Evolutionary conservation across 2,329 filamentous ascomycete genomes (phyloP).

Genomic region (Fusarium verticillioides): DNA sequence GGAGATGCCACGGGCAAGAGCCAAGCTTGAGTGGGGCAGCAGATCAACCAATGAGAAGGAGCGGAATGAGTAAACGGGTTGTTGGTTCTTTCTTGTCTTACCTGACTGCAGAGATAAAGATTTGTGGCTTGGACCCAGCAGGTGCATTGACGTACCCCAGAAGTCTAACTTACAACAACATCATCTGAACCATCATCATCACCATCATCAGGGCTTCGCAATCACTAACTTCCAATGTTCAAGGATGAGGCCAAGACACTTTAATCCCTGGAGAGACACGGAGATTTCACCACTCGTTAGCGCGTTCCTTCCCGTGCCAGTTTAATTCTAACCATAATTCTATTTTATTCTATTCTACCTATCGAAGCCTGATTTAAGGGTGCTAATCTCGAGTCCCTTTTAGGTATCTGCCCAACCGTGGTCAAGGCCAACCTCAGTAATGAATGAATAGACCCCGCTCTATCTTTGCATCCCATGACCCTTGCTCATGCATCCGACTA

Average conservation of each 20-base stretch:
- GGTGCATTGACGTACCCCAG: slow-evolving; percentile 3
- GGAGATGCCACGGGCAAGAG: slow-evolving; percentile 22
- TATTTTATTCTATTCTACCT: not conserved
- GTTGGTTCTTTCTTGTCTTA: not conserved
- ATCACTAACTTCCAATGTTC: not conserved
- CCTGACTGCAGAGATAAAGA: slow-evolving; percentile 23
- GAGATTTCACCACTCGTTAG: not conserved
- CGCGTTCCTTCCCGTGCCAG: not conserved
- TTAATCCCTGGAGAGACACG: not conserved
- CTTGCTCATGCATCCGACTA: slow-evolving; percentile 12
- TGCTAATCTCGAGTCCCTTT: not conserved
- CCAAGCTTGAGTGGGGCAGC: not conserved
- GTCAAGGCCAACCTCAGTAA: not conserved
- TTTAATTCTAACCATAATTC: slow-evolving; percentile 1
- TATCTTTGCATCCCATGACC: slow-evolving; percentile 10
- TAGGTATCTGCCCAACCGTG: not conserved
- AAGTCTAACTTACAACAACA: slow-evolving; percentile 11
- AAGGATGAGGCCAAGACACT: not conserved
- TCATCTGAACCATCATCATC: not conserved
- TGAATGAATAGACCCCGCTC: not conserved
- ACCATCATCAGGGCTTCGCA: no score
- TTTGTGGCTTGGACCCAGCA: slow-evolving; percentile 11
- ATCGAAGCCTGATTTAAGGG: not conserved
- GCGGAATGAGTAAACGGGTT: not conserved
- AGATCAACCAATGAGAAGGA: slow-evolving; percentile 1